Percentiles rank a stretch among this genome's conserved stretches.
Evolutionary conservation across 495 filamentous ascomycete species (phyloP).

Genomic region (Cenococcum geophilum): DNA sequence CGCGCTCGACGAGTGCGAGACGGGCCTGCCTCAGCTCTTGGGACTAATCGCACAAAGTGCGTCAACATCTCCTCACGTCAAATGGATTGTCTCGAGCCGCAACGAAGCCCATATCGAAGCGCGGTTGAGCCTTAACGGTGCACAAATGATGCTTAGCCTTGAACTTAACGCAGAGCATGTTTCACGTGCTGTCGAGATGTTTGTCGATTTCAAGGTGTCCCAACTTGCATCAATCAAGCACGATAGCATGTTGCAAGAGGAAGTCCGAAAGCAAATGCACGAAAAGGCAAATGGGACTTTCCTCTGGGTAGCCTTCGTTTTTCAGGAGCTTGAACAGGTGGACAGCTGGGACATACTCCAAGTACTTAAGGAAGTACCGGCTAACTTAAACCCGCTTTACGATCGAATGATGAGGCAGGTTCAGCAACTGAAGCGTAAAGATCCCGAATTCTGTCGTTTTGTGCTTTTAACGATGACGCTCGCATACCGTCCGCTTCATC

Average conservation of each 20-base stretch:
- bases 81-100: slow-evolving; percentile 39
- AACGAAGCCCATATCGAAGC: slow-evolving; percentile 36
- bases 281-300: slow-evolving; percentile 16
- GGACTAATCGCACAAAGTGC: slow-evolving; percentile 26
- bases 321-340: slow-evolving; percentile 8
- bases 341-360: slow-evolving; percentile 6
- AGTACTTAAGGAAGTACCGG: background rate
- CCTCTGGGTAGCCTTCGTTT: no score
- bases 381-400: background rate
- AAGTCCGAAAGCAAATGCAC: slow-evolving; percentile 8
- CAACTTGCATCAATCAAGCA: background rate
- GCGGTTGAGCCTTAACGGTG: slow-evolving; percentile 16
- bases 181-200: slow-evolving; percentile 16
- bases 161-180: slow-evolving; percentile 33
- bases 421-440: background rate
- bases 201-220: slow-evolving; percentile 30
- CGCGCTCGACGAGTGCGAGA: background rate
- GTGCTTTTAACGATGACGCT: background rate
- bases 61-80: slow-evolving; percentile 25
- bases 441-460: background rate
- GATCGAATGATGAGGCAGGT: background rate
- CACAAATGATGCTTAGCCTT: slow-evolving; percentile 31
- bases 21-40: background rate
- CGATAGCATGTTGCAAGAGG: background rate
- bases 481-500: background rate